Evolutionary conservation across 805 yeast species (phyloP).

Genomic region (Metschnikowia noctiluminum): DNA sequence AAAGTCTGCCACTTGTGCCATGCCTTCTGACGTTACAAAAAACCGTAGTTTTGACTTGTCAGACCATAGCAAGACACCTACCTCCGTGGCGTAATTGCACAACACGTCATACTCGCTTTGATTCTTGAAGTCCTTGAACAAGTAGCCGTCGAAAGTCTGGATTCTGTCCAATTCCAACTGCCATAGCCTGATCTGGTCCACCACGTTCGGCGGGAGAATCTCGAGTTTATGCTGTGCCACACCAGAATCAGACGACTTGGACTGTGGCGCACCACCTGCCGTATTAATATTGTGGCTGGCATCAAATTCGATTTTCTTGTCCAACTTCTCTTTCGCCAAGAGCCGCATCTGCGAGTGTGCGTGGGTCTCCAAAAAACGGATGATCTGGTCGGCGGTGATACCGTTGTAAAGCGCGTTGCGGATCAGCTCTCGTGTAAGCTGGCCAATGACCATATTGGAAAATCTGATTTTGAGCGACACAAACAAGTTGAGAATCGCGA

Average conservation of each 20-base stretch:
- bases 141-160: slow-evolving; percentile 77
- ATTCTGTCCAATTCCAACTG: slow-evolving; percentile 93
- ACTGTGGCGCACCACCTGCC: too few relatives aligned
- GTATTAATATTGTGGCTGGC: too few relatives aligned
- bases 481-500: too few relatives aligned
- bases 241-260: slow-evolving; percentile 26
- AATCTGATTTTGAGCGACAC: too few relatives aligned
- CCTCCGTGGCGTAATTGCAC: slow-evolving; percentile 77
- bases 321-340: too few relatives aligned
- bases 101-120: slow-evolving; percentile 73
- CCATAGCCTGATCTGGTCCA: slow-evolving; percentile 94
- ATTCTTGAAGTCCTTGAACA: slow-evolving; percentile 80
- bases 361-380: too few relatives aligned
- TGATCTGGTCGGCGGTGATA: too few relatives aligned
- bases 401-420: too few relatives aligned
- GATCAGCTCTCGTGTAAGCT: too few relatives aligned
- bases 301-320: too few relatives aligned
- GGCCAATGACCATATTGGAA: too few relatives aligned
- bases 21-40: slow-evolving; percentile 86
- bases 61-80: slow-evolving; percentile 90
- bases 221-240: slow-evolving; percentile 51
- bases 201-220: slow-evolving; percentile 90
- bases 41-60: slow-evolving; percentile 66
- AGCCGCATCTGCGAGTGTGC: too few relatives aligned
- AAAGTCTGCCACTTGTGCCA: slow-evolving; percentile 84